Conservation (phyloP, 768 basidiomycete species). For the Mycena albidolilacea region DNA sequence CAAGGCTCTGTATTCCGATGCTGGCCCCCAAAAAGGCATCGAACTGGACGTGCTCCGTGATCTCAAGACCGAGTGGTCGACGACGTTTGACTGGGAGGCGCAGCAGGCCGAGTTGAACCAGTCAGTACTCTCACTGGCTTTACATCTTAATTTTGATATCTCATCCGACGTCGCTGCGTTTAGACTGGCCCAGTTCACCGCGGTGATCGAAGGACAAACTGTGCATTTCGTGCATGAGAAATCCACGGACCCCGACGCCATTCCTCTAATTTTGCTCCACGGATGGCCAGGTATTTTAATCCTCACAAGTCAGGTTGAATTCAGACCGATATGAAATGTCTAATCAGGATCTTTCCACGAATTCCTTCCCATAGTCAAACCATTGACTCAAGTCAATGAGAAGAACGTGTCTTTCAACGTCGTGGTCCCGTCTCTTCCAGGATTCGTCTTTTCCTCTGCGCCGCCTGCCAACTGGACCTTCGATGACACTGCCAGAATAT, state of each 20-base stretch:
- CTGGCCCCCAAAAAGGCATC: constrained; percentile 4
- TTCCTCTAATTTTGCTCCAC: constrained; percentile 29
- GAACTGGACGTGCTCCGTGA: neutral
- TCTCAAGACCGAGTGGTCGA: neutral
- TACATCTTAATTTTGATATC: neutral
- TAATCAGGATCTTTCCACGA: neutral
- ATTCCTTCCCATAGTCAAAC: neutral
- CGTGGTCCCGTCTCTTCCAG: constrained; percentile 35
- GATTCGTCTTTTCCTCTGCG: constrained; percentile 41
- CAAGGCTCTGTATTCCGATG: constrained; percentile 10
- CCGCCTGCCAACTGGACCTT: constrained; percentile 40
- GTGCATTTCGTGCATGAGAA: constrained; percentile 21
- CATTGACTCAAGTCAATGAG: neutral
- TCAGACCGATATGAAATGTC: neutral
- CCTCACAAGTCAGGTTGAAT: no score
- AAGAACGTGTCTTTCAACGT: neutral
- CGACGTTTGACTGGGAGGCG: constrained; percentile 10
- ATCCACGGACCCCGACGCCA: constrained; percentile 2
- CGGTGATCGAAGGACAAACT: constrained; percentile 30
- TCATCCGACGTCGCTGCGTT: neutral
- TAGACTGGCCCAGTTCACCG: constrained; percentile 32
- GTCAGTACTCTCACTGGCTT: neutral
- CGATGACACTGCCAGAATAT: constrained; percentile 44
- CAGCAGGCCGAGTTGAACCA: constrained; percentile 19
- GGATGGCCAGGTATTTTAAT: neutral